Evolutionary conservation across 2,329 filamentous ascomycete species (phyloP).

Genomic region (Raffaelea arxii): DNA sequence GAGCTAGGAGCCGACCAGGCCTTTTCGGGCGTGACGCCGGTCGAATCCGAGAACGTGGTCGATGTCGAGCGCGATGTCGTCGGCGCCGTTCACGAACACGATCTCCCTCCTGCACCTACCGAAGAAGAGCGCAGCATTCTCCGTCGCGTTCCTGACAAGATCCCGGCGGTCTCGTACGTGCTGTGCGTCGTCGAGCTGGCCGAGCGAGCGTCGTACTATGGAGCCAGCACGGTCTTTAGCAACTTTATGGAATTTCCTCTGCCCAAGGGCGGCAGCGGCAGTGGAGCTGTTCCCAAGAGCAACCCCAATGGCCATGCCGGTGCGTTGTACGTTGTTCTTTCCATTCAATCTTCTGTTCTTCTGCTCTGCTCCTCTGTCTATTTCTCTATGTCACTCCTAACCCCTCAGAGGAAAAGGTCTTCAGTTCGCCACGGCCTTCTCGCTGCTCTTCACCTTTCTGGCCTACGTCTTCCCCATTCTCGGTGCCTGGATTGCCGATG

Average conservation of each 20-base stretch:
- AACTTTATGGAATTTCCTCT: conserved; percentile 47
- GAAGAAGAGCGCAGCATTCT: conserved; percentile 34
- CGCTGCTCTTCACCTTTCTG: conserved; percentile 35
- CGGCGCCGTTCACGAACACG: too few relatives aligned
- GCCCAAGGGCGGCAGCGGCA: conserved; percentile 27
- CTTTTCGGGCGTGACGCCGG: conserved; percentile 2
- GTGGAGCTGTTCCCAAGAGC: conserved; percentile 22
- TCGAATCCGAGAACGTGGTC: conserved; percentile 3
- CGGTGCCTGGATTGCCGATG: conserved; percentile 51
- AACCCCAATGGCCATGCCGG: conserved; percentile 32
- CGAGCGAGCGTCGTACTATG: conserved; percentile 44
- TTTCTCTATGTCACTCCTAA: background rate
- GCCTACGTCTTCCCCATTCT: conserved; percentile 38
- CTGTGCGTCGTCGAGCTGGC: conserved; percentile 41
- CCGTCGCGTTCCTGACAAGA: conserved; percentile 32
- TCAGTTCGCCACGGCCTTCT: conserved; percentile 3
- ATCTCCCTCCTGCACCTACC: conserved; percentile 26
- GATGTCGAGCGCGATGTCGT: background rate
- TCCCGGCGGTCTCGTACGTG: conserved; percentile 34
- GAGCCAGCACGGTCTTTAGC: conserved; percentile 36
- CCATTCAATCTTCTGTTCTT: background rate
- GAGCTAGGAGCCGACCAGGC: conserved; percentile 1
- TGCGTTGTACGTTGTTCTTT: conserved; percentile 22
- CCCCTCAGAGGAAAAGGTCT: conserved; percentile 4
- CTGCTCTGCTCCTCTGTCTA: background rate